phyloP scores from a whole-genome alignment of 176 grass and related monocot genomes.

The Triticum aestivum region IWGSC_CS_RefSeq_v2.1 NC_057798.1:397568643-397569142 shows the following conservation, averaged over 20 bases:
- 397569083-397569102: conserved; percentile 57
- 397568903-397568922: conserved; percentile 84
- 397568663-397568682: conserved; percentile 29
- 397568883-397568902: conserved; percentile 56
- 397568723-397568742: conserved; percentile 3
- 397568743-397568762: conserved; percentile 18
- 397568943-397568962: conserved; percentile 68
- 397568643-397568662: conserved; percentile 41
- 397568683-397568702: conserved; percentile 11
- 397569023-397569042: conserved; percentile 70
- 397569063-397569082: conserved; percentile 73
- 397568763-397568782: neutral
- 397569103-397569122: conserved; percentile 89
- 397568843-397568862: conserved; percentile 61
- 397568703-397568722: conserved; percentile 1
- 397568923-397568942: conserved; percentile 71
- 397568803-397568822: conserved; percentile 20
- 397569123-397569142: conserved; percentile 77
- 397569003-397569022: conserved; percentile 53
- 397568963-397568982: conserved; percentile 74
- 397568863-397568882: conserved; percentile 56
- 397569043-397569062: conserved; percentile 70
- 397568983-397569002: conserved; percentile 64
- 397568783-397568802: conserved; percentile 5
- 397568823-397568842: neutral